Conservation (phyloP, 163 green algal genomes). For the Volvox carteri region DNA sequence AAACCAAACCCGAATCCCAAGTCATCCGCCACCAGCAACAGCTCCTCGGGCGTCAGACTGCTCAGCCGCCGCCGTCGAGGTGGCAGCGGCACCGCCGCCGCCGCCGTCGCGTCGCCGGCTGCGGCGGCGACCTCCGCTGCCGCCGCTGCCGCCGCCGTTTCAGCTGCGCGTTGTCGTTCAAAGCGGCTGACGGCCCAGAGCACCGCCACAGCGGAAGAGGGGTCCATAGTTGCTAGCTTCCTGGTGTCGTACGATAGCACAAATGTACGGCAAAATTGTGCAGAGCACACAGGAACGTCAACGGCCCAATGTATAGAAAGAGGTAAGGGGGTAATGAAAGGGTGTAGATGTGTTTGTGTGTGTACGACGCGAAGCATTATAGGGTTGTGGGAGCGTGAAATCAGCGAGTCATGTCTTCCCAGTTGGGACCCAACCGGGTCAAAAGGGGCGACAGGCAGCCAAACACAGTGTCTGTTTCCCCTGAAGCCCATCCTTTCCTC, state of each 20-base stretch:
- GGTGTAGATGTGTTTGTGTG: no score
- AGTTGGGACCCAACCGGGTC: no score
- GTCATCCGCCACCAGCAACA: constrained; percentile 17
- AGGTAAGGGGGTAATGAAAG: no score
- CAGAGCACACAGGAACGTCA: no score
- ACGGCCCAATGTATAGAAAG: no score
- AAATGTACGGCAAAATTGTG: not conserved
- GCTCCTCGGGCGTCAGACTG: constrained; percentile 17
- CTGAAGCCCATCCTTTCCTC: no score
- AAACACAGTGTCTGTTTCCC: no score
- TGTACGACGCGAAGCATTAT: no score
- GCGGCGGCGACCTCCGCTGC: not conserved
- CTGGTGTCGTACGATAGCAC: not conserved
- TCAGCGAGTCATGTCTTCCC: no score
- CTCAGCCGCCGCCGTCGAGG: constrained; percentile 21
- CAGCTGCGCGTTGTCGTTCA: constrained; percentile 21
- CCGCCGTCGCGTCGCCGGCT: not conserved
- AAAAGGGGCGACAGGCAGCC: no score
- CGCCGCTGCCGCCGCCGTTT: not conserved
- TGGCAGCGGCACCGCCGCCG: not conserved
- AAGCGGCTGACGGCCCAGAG: constrained; percentile 50
- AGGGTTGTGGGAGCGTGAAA: no score
- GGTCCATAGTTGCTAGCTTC: constrained; percentile 23
- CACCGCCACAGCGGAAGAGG: constrained; percentile 3
- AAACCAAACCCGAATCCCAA: not conserved